Percentiles rank a stretch among this genome's conserved stretches.
Conservation (phyloP, 768 basidiomycete genomes). For the Dictyophora rubrovolvata region DNA sequence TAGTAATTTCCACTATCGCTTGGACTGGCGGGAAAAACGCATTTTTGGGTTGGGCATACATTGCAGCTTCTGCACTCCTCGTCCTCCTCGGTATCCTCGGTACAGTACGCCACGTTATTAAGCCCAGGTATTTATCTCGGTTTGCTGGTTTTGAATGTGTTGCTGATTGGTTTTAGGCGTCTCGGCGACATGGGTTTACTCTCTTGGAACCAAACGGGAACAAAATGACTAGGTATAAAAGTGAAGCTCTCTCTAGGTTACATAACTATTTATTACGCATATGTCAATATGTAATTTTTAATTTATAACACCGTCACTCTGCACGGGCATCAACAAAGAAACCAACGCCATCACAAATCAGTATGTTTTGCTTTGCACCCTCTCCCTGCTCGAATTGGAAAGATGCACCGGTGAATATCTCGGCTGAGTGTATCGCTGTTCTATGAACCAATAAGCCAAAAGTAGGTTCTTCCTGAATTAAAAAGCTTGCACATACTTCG, state of each 20-base stretch:
- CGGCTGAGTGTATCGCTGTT: constrained; percentile 65
- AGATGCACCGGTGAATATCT: constrained; percentile 55
- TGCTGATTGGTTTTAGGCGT: constrained; percentile 37
- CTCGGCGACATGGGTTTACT: constrained; percentile 80
- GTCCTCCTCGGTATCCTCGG: constrained; percentile 80
- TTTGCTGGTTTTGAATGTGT: constrained; percentile 6
- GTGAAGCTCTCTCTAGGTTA: constrained; percentile 9
- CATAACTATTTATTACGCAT: background rate
- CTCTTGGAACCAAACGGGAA: constrained; percentile 63
- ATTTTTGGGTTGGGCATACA: constrained; percentile 97
- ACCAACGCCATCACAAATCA: constrained; percentile 11
- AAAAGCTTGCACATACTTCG: constrained; percentile 32
- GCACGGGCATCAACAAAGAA: background rate
- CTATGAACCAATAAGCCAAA: constrained; percentile 17
- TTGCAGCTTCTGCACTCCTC: constrained; percentile 80
- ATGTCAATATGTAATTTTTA: constrained; percentile 9
- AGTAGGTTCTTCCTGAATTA: background rate
- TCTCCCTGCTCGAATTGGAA: constrained; percentile 42
- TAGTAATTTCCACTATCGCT: constrained; percentile 94
- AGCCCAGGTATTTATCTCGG: constrained; percentile 54
- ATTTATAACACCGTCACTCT: constrained; percentile 7
- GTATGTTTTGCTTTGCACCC: constrained; percentile 22
- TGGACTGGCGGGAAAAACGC: constrained; percentile 99
- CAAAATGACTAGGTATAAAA: background rate
- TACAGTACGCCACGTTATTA: constrained; percentile 85